Base-by-base conservation (phyloP, 257 asterid genomes). In the Apocynum venetum region DNA sequence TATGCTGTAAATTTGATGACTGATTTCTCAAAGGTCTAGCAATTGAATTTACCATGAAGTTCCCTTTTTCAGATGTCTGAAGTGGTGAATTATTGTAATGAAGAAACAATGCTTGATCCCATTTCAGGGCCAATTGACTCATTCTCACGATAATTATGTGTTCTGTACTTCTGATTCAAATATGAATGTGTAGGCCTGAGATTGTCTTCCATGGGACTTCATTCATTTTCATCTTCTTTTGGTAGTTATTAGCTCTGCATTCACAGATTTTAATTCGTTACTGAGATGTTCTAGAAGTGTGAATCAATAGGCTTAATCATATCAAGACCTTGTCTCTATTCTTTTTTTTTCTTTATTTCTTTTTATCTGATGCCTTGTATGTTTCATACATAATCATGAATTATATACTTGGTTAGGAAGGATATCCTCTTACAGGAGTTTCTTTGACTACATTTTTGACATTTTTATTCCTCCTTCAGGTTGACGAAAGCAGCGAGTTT, bases 401-500 rank as follows among this genome's bases (percentile, higher is more conserved):
- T n/a, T 68, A 52, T 48, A 25, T n/a, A 12, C 61, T 77, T 47
- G 47, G 17, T 17, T 72, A 17, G 69, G 53, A 46, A 11, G 35
- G 9, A 63, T 78, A 19, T 75, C 43, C 48, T 64, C 57, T 43
- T 52, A 72, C n/a, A 55, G 53, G 4, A 1, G 20, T 2, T 44
- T 55, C 13, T 38, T 25, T n/a, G 40, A 1, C 31, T 35, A n/a
- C 31, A 25, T 25, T 57, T 38, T 19, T 36, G 4, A 52, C 14
- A 17, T 46, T 47, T 11, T 31, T 48, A 2, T 44, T 49, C 35
- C 49, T 80, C 76, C 79, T 80, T 68, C 91, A 96, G 99, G 93
- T 90, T 77, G 97, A 96, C 70, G 99, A 96, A 86, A 91, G 98
- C 87, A 96, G 99, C 76, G 97, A 96, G 83, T 90, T 91, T 87